Base-by-base conservation (phyloP, 768 basidiomycete species). In the Russula virescens region DNA sequence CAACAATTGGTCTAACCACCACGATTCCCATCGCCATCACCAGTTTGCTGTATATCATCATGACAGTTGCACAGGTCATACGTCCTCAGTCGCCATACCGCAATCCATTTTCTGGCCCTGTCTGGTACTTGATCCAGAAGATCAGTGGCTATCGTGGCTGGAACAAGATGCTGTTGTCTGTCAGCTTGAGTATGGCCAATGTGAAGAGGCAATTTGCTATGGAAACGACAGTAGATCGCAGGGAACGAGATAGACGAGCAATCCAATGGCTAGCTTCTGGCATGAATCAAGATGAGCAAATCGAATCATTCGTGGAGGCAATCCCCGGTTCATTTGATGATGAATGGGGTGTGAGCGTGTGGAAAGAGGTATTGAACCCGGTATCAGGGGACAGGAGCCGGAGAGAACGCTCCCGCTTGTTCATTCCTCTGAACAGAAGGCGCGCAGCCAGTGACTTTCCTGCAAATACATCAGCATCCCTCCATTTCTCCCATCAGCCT, bases 181-280 rank as follows among this genome's bases (percentile, higher is more conserved):
- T 54, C 9, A 62, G 51, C 53, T 4, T 43, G 25, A 40, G n/a
- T 16, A 61, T 61, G 60, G 21, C 18, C 1, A 38, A 61, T 16
- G 45, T 52, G 9, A 52, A 46, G 28, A 48, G 55, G 60, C 52
- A 61, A 5, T 45, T 61, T 14, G 60, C 60, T 2, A 61, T 55
- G 53, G 53, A 54, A 42, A 38, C 25, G 10, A 40, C 53, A 9
- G 16, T 2, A 0, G 38, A 18, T 2, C 35, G 53, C 21, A 54
- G 18, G 38, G 35, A 5, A 16, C 53, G 53, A 25, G 53, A 54
- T 19, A 16, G 13, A 48, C 31, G 18, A 34, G 52, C 60, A 1
- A 48, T 61, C n/a, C 47, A 26, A 28, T 38, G 60, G 60, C 45
- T 61, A 5, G 28, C 26, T 11, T 21, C 26, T 10, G 55, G 45